Conservation (phyloP, 2,329 filamentous ascomycete genomes). For the Ceratocystis huliohia region DNA sequence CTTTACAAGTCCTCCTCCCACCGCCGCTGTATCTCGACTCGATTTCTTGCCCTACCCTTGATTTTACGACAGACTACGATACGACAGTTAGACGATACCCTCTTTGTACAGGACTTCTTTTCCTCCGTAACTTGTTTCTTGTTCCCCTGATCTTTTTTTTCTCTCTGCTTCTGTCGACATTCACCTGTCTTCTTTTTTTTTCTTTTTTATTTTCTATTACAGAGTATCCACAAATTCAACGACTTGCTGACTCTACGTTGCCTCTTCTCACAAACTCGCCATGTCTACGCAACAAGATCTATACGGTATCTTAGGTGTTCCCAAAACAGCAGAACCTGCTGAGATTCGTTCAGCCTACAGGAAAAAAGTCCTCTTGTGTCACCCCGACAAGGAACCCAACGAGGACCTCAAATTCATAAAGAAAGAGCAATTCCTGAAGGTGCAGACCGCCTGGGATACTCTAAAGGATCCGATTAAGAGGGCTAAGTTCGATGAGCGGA, state of each 20-base stretch:
- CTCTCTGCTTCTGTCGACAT: not conserved
- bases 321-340: conserved; percentile 54
- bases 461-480: conserved; percentile 65
- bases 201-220: not conserved
- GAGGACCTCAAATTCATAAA: conserved; percentile 62
- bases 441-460: conserved; percentile 86
- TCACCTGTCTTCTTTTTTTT: not conserved
- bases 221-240: conserved; percentile 12
- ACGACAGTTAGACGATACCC: conserved; percentile 6
- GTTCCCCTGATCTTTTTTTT: not conserved
- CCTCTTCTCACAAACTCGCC: conserved; percentile 22
- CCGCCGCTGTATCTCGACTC: not conserved
- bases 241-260: conserved; percentile 12
- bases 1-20: not conserved
- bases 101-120: not conserved
- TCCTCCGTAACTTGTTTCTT: not conserved
- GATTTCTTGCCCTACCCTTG: not conserved
- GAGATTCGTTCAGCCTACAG: conserved; percentile 70
- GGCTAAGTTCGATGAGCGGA: conserved; percentile 60
- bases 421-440: conserved; percentile 77
- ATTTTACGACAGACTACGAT: conserved; percentile 2
- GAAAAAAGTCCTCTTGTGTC: conserved; percentile 76
- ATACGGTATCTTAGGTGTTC: conserved; percentile 62
- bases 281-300: conserved; percentile 56
- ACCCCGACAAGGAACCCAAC: conserved; percentile 83